Evolutionary conservation across 208 protist genomes (phyloP).

Genomic region (Porcisia hertigi): DNA sequence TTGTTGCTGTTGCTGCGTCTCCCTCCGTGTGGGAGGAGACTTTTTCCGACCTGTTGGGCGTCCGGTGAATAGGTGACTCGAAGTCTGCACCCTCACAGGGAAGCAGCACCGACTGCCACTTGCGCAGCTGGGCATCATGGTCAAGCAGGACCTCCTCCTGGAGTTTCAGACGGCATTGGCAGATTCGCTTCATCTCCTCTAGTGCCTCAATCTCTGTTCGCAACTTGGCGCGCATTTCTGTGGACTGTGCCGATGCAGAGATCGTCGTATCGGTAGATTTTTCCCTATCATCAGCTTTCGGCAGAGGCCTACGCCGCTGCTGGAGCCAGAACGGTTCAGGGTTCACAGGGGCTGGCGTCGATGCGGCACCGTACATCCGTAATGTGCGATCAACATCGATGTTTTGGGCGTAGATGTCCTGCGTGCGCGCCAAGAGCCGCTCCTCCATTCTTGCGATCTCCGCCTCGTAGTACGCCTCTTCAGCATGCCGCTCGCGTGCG

Average conservation of each 20-base stretch:
- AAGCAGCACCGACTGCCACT: slow-evolving; percentile 17
- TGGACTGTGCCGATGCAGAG: background rate
- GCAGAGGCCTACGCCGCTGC: background rate
- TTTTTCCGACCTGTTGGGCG: background rate
- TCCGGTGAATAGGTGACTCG: background rate
- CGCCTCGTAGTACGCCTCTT: slow-evolving; percentile 31
- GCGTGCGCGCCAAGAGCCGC: slow-evolving; percentile 33
- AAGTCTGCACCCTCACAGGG: background rate
- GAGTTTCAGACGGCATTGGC: slow-evolving; percentile 31
- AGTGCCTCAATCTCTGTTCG: slow-evolving; percentile 23
- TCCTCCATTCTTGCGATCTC: slow-evolving; percentile 35
- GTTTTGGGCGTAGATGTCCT: slow-evolving; percentile 33
- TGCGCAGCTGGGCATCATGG: slow-evolving; percentile 23
- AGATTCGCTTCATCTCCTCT: slow-evolving; percentile 22
- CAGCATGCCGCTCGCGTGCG: slow-evolving; percentile 22
- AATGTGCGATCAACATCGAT: slow-evolving; percentile 44
- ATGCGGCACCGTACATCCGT: slow-evolving; percentile 8
- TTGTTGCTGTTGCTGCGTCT: background rate
- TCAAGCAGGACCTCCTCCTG: slow-evolving; percentile 21
- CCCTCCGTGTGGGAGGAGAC: background rate
- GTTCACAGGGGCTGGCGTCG: background rate
- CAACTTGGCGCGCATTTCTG: slow-evolving; percentile 17
- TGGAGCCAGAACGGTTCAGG: slow-evolving; percentile 18
- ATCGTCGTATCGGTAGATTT: background rate
- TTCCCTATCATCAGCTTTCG: background rate